phyloP scores from a whole-genome alignment of 495 filamentous ascomycete genomes.

The Halenospora varia region DNA sequence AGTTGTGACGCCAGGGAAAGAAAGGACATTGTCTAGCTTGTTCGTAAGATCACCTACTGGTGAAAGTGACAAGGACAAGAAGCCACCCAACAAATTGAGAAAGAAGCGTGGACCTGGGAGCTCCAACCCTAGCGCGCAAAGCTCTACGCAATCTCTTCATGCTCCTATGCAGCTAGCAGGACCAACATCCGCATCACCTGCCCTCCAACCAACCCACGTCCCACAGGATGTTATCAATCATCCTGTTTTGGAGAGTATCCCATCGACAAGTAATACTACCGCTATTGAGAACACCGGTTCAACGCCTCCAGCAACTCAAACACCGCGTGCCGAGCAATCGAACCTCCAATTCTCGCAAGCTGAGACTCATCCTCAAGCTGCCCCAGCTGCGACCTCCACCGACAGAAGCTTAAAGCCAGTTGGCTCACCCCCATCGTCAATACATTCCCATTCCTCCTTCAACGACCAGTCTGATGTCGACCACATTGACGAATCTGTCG shows the following conservation, averaged over 20 bases:
- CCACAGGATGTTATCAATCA: conserved; percentile 20
- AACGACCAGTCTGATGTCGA: conserved; percentile 73
- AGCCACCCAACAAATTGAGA: conserved; percentile 77
- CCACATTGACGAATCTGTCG: conserved; percentile 51
- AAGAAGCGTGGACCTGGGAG: conserved; percentile 76
- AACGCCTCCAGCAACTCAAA: conserved; percentile 23
- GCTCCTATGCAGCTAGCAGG: conserved; percentile 29
- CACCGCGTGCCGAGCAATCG: conserved; percentile 23
- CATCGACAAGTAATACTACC: conserved; percentile 11
- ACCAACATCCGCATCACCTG: conserved; percentile 32
- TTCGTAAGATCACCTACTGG: conserved; percentile 64
- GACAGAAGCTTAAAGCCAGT: conserved; percentile 58
- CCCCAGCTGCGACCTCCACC: conserved; percentile 11
- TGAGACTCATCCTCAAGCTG: conserved; percentile 14
- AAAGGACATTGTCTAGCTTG: conserved; percentile 62
- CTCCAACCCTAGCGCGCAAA: conserved; percentile 77
- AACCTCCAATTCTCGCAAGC: not conserved
- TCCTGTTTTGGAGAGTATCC: conserved; percentile 22
- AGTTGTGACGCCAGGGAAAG: conserved; percentile 60
- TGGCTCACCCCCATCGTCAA: conserved; percentile 59
- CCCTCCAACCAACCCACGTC: conserved; percentile 21
- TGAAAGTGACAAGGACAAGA: conserved; percentile 57
- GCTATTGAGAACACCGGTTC: conserved; percentile 15
- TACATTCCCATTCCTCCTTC: conserved; percentile 68
- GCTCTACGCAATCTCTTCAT: conserved; percentile 72